phyloP scores from a whole-genome alignment of 2,329 filamentous ascomycete genomes.

The Trichoderma koningii region DNA sequence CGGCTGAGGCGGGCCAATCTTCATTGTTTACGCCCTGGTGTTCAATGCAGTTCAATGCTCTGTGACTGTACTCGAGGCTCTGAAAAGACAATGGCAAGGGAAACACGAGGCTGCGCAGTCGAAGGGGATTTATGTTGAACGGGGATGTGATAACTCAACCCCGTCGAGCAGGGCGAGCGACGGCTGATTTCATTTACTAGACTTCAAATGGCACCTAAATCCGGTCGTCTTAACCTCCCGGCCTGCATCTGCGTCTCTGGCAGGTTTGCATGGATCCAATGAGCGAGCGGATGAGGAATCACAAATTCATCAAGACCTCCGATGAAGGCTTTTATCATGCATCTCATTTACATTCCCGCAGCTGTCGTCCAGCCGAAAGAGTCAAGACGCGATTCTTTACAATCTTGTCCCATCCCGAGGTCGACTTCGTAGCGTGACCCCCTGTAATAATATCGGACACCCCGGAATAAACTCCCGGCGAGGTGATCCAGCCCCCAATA shows the following conservation, averaged over 20 bases:
- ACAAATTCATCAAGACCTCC: background rate
- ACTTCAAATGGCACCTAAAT: background rate
- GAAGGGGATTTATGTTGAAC: background rate
- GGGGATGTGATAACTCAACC: background rate
- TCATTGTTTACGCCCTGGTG: background rate
- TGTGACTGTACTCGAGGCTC: too few species aligned
- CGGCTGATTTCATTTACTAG: background rate
- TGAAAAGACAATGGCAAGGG: too few species aligned
- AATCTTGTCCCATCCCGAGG: background rate
- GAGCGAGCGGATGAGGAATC: background rate
- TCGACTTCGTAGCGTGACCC: background rate
- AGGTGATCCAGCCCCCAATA: background rate
- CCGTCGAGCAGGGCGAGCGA: background rate
- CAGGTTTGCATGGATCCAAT: background rate
- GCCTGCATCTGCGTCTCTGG: background rate
- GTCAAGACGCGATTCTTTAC: too few species aligned
- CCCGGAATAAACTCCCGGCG: background rate
- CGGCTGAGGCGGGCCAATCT: background rate
- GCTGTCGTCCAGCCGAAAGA: too few species aligned
- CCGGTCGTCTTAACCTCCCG: background rate
- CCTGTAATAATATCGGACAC: background rate
- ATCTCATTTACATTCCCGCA: background rate
- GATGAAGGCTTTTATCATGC: too few species aligned
- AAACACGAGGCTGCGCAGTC: background rate
- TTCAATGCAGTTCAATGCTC: background rate